Evolutionary conservation across 2,329 filamentous ascomycete genomes (phyloP).

Genomic region (Hypomyces perniciosus): DNA sequence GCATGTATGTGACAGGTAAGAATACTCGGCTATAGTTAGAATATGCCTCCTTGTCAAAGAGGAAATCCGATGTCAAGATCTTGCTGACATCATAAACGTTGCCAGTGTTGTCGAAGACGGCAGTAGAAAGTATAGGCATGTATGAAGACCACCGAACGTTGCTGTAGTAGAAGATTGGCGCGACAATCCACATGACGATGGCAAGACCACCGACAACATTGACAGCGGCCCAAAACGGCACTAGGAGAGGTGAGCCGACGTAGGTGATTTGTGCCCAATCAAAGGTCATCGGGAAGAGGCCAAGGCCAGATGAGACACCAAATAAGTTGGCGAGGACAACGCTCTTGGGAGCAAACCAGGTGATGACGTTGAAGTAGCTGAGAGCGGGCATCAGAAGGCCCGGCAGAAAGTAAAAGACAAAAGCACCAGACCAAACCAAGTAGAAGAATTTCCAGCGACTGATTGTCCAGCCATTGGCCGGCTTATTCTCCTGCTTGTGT

Average conservation of each 20-base stretch:
- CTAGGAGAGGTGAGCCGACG: conserved; percentile 77
- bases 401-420: conserved; percentile 79
- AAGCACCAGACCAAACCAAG: conserved; percentile 62
- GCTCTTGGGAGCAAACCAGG: conserved; percentile 81
- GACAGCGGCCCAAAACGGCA: conserved; percentile 80
- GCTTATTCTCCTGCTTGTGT: conserved; percentile 77
- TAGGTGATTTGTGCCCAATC: conserved; percentile 89
- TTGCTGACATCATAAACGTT: conserved; percentile 74
- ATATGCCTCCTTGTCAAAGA: conserved; percentile 74
- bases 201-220: conserved; percentile 77
- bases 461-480: conserved; percentile 75
- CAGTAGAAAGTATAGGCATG: conserved; percentile 78
- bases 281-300: conserved; percentile 79
- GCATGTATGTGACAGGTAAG: conserved; percentile 77
- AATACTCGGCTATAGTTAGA: conserved; percentile 78
- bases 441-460: conserved; percentile 82
- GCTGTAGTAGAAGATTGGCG: conserved; percentile 73
- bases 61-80: conserved; percentile 69
- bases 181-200: conserved; percentile 78
- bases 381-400: conserved; percentile 76
- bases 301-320: conserved; percentile 76
- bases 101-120: conserved; percentile 81
- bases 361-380: conserved; percentile 84
- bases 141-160: conserved; percentile 77
- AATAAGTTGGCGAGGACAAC: conserved; percentile 85